Evolutionary conservation across 139 green algal genomes (phyloP), one percentile per base, ranked within the genome.

Genomic region (Micractinium conductrix): DNA sequence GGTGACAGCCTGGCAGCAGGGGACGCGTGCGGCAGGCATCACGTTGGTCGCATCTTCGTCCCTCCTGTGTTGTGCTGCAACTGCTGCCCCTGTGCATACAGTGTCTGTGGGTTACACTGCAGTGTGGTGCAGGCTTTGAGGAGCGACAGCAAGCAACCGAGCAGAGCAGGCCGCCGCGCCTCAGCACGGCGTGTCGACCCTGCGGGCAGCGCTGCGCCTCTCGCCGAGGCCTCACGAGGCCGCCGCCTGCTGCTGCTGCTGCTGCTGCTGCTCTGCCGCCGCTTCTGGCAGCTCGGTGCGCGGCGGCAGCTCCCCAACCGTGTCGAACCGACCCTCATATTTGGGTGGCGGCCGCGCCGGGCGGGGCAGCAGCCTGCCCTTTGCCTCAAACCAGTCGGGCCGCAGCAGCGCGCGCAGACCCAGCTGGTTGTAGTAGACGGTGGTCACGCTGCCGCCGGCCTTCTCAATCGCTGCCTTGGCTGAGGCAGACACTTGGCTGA

Each of bases 371-470:
- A 91, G 79, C 12, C 95, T 85, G 0, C 91, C 88, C 84, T 95
- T 94, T 76, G 89, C 88, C 0, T 72, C 90, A 88, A 95, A 98
- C 82, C 89, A 93, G 33, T 95, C 90, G 0, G 96, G 96, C 84
- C 91, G 84, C 35, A 97, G 58, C 78, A 98, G 84, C 5, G 95
- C 96, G 1, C 90, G 80, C 79, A 99, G 90, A 2, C 87, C 96
- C 22, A 98, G 89, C 80, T 90, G 84, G 45, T 96, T 98, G 93
- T 99, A 99, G 88, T 99, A 98, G 21, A 99, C 96, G 1, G 89
- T 93, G 4, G 91, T 95, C 19, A 99, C 94, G 28, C 65, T 89
- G 35, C 96, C 96, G 0, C 96, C 96, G 9, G 89, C 91, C 7
- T 50, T 67, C 83, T 96, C 89, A 16, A 99, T 88, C 0, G 89